Evolutionary conservation across 2,329 filamentous ascomycete species (phyloP).

Genomic region (Apiospora rasikravindrae): DNA sequence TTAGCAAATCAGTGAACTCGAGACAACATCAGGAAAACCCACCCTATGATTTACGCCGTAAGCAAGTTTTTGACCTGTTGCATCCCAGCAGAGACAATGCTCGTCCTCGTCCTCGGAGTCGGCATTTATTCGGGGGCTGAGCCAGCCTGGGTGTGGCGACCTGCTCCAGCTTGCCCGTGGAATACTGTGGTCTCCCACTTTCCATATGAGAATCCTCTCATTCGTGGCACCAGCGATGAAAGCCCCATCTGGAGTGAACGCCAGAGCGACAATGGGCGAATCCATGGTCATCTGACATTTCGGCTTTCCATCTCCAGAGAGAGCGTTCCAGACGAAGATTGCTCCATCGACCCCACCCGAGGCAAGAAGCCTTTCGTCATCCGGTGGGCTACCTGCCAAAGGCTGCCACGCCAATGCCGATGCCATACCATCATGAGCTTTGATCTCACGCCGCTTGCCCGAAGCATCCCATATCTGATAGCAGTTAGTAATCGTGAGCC

Average conservation of each 20-base stretch:
- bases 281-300: slow-evolving; percentile 67
- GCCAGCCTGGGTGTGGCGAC: slow-evolving; percentile 60
- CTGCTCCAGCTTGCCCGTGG: slow-evolving; percentile 66
- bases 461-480: slow-evolving; percentile 59
- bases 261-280: slow-evolving; percentile 60
- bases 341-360: slow-evolving; percentile 67
- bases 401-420: slow-evolving; percentile 68
- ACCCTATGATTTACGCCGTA: slow-evolving; percentile 68
- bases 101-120: slow-evolving; percentile 64
- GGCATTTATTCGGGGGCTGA: slow-evolving; percentile 59
- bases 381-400: slow-evolving; percentile 42
- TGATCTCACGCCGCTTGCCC: slow-evolving; percentile 60
- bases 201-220: slow-evolving; percentile 67
- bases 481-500: background rate
- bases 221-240: slow-evolving; percentile 67
- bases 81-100: slow-evolving; percentile 67
- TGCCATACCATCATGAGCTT: slow-evolving; percentile 63
- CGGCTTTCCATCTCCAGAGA: slow-evolving; percentile 58
- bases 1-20: slow-evolving; percentile 24
- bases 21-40: slow-evolving; percentile 40
- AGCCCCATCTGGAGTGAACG: slow-evolving; percentile 67
- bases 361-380: slow-evolving; percentile 63
- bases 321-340: slow-evolving; percentile 67
- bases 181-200: slow-evolving; percentile 62
- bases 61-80: slow-evolving; percentile 64